Evolutionary conservation across 768 basidiomycete species (phyloP), one percentile per base, ranked within the genome.

Genomic region (Amyloporia xantha): DNA sequence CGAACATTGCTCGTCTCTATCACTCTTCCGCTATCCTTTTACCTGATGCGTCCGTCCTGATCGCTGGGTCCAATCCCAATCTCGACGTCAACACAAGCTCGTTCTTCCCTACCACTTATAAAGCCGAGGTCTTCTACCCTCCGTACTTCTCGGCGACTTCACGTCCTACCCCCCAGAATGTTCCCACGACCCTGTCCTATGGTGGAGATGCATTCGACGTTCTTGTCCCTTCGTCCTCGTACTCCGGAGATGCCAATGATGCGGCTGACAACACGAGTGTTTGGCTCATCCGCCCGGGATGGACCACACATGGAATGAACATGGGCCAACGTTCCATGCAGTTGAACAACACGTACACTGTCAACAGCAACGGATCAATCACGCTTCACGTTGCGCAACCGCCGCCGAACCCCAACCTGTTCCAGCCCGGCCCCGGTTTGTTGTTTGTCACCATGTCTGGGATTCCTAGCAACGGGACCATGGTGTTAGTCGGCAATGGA

Each of bases 31-130:
- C 91, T 7, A 76, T 94, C n/a, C 77, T 97, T 21, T 79, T 97
- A 13, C 85, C 91, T 7, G 92, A 88, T 51, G 89, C 79, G 1
- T 88, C 87, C 2, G 83, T 98, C 30, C 65, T 96, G 42, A 77
- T 95, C 55, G 91, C 90, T 25, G 95, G 95, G 5, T 91, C 90
- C 26, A 97, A 97, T 69, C 93, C 94, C 1, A 94, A 94, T 60
- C 73, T 86, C 27, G 93, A 97, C 58, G 84, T 86, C 52, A 83
- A 85, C 58, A 52, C 69, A 27, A 65, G 69, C n/a, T 75, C 77
- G 9, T 33, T 72, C 28, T 91, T 73, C 72, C 83, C 85, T 1
- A 91, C 91, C 1, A 79, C 82, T 23, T 94, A 93, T 60, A 71
- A 79, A 26, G 83, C 86, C 1, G 92, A 95, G 63, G 76, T 84